These are phyloP conservation scores for Mrakia blollopis DNA, from an alignment of 768 basidiomycete species.

Conservation along the genomic window DNA sequence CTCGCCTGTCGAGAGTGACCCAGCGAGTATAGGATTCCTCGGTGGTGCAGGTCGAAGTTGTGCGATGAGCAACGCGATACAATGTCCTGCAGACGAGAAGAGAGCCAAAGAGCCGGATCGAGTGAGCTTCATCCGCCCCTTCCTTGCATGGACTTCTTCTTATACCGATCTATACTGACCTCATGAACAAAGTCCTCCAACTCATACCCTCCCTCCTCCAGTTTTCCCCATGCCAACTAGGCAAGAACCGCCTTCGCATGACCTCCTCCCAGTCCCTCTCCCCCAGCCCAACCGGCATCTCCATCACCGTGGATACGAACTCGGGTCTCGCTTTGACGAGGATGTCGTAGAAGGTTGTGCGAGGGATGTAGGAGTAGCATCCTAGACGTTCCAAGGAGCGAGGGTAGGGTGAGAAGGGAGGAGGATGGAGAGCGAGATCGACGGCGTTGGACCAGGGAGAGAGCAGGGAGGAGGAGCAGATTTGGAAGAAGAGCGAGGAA, in stretches of 20 bases:
- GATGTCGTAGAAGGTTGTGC: neutral
- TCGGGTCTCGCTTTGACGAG: slow-evolving; percentile 9
- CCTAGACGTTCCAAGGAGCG: neutral
- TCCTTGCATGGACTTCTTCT: no score
- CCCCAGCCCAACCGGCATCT: slow-evolving; percentile 8
- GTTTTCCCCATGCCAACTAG: neutral
- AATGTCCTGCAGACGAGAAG: slow-evolving; percentile 7
- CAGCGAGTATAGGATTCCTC: slow-evolving; percentile 25
- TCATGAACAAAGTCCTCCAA: slow-evolving; percentile 17
- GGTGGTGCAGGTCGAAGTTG: slow-evolving; percentile 10
- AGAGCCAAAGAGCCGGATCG: no score
- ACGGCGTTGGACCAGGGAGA: neutral
- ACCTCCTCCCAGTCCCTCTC: slow-evolving; percentile 16
- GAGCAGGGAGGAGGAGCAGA: slow-evolving; percentile 5
- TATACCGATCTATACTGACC: neutral
- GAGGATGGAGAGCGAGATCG: neutral
- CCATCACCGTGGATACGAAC: slow-evolving; percentile 2
- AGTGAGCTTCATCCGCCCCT: neutral
- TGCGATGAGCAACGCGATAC: slow-evolving; percentile 16
- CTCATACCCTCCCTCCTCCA: slow-evolving; percentile 1
- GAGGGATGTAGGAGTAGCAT: slow-evolving; percentile 6
- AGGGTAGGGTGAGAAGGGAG: neutral
- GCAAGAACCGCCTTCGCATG: slow-evolving; percentile 18
- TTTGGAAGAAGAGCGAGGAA: neutral
- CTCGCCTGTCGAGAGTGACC: slow-evolving; percentile 22